Conservation (phyloP, 2,329 filamentous ascomycete genomes). For the Aaosphaeria arxii region DNA sequence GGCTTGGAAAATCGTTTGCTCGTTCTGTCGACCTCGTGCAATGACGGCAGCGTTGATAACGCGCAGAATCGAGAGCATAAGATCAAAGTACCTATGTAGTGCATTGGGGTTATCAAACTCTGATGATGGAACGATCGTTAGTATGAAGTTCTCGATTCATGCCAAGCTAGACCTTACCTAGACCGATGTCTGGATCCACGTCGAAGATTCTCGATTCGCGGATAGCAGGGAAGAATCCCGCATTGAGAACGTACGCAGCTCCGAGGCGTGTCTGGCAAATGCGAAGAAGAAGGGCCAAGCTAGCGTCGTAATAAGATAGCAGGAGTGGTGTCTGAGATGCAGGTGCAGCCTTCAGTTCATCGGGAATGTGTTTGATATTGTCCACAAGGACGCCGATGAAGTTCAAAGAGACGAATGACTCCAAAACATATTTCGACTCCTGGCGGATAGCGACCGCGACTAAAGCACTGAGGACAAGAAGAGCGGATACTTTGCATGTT, state of each 20-base stretch:
- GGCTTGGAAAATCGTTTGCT: constrained; percentile 67
- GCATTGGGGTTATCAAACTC: constrained; percentile 67
- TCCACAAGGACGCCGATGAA: constrained; percentile 90
- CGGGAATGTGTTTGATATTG: constrained; percentile 73
- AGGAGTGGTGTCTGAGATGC: constrained; percentile 51
- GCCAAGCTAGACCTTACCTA: constrained; percentile 47
- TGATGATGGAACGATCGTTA: constrained; percentile 10
- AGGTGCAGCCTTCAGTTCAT: constrained; percentile 53
- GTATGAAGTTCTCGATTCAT: neutral
- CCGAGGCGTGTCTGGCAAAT: constrained; percentile 82
- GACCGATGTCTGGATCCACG: constrained; percentile 87
- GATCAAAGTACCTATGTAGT: constrained; percentile 76
- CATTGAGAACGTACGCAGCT: constrained; percentile 81
- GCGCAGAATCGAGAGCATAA: constrained; percentile 76
- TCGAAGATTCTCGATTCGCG: constrained; percentile 81
- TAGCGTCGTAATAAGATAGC: constrained; percentile 66
- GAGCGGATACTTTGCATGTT: constrained; percentile 77
- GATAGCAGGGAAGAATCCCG: constrained; percentile 79
- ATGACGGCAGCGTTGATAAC: constrained; percentile 81
- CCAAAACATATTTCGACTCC: constrained; percentile 70
- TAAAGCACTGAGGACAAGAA: constrained; percentile 78
- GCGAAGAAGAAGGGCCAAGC: constrained; percentile 77
- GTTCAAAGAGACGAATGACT: constrained; percentile 79
- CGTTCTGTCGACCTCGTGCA: constrained; percentile 77
- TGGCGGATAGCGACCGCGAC: constrained; percentile 71